Evolutionary conservation across 192 early-diverging fungal genomes (phyloP).

Genomic region (Coemansia sp.): DNA sequence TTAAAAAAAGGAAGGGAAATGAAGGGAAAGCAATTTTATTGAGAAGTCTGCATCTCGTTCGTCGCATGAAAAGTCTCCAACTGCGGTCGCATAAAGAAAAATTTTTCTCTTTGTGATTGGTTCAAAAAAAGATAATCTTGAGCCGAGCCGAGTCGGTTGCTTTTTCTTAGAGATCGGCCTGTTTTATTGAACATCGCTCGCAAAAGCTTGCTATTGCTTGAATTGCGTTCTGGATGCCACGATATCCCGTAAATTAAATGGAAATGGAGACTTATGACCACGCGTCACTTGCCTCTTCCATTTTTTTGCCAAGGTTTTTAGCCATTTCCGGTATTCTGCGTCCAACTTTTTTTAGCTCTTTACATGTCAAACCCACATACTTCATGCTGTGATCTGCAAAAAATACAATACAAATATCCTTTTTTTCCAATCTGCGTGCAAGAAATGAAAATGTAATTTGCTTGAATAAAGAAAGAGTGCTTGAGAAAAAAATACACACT

Average conservation of each 20-base stretch:
- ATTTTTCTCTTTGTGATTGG: neutral
- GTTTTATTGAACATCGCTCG: too few species aligned
- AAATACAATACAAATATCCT: too few species aligned
- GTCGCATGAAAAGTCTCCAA: neutral
- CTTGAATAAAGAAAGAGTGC: neutral
- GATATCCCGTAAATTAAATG: neutral
- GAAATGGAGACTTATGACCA: neutral
- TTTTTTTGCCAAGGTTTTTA: too few species aligned
- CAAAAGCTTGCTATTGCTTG: too few species aligned
- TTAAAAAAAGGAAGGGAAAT: constrained; percentile 4
- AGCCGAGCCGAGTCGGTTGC: constrained; percentile 1
- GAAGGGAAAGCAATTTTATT: neutral
- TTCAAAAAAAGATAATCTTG: neutral
- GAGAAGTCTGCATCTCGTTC: neutral
- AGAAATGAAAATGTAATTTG: neutral
- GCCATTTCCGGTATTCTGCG: too few species aligned
- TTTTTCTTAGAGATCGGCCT: too few species aligned
- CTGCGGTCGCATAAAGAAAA: neutral
- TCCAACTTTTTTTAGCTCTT: too few species aligned
- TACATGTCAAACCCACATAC: too few species aligned
- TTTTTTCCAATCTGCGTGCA: neutral
- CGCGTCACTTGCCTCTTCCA: neutral
- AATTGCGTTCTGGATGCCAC: too few species aligned
- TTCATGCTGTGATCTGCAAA: neutral
- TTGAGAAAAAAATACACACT: too few species aligned